Evolutionary conservation across 2,329 filamentous ascomycete genomes (phyloP).

Genomic region (Thielaviopsis ethacetica): DNA sequence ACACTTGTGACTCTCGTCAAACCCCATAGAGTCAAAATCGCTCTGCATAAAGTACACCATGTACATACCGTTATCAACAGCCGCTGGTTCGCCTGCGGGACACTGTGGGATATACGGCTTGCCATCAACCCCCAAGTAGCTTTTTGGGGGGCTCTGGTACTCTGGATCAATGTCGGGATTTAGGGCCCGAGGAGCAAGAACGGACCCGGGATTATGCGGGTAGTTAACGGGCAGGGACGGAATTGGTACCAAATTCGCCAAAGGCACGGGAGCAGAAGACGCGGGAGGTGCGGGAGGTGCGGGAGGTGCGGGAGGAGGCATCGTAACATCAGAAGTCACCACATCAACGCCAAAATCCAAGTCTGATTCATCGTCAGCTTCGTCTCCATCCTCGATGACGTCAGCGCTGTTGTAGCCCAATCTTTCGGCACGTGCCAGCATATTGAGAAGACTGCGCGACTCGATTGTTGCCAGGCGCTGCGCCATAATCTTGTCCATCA

Average conservation of each 20-base stretch:
- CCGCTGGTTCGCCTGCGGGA: background rate
- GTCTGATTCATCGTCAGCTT: conserved; percentile 28
- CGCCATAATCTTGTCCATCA: conserved; percentile 36
- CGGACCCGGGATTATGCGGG: background rate
- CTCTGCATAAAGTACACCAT: background rate
- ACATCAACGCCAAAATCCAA: conserved; percentile 6
- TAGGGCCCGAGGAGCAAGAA: background rate
- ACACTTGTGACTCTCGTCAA: conserved; percentile 5
- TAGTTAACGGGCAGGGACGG: background rate
- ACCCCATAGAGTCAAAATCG: background rate
- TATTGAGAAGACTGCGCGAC: conserved; percentile 37
- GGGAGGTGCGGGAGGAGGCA: background rate
- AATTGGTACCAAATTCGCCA: background rate
- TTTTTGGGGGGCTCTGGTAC: background rate
- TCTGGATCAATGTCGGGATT: background rate
- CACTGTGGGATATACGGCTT: background rate
- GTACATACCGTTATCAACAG: background rate
- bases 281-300: background rate
- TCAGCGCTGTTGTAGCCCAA: conserved; percentile 28
- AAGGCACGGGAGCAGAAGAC: background rate
- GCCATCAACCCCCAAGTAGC: background rate
- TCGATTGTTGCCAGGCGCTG: conserved; percentile 35
- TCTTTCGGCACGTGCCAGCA: conserved; percentile 38
- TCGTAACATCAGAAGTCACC: conserved; percentile 1
- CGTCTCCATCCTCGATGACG: conserved; percentile 19